Evolutionary conservation across 495 filamentous ascomycete genomes (phyloP).

Genomic region (Hyaloscypha bicolor): DNA sequence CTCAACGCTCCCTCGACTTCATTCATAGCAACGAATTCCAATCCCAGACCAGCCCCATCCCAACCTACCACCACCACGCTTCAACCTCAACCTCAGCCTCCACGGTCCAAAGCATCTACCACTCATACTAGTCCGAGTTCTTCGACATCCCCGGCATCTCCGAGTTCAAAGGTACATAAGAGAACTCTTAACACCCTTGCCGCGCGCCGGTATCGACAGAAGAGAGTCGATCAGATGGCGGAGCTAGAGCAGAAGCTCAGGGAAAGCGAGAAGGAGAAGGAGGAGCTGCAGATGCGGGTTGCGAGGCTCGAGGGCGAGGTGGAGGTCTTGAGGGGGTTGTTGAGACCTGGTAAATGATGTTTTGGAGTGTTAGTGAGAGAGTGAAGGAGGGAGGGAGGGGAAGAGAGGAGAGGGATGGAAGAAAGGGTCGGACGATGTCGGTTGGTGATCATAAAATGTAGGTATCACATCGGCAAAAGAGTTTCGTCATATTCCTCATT

Average conservation of each 20-base stretch:
- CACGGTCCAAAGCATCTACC: background rate
- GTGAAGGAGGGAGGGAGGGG: background rate
- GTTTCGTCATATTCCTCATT: background rate
- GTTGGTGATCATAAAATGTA: background rate
- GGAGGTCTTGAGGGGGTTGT: conserved; percentile 2
- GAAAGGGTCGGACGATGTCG: background rate
- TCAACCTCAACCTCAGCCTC: background rate
- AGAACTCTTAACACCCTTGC: background rate
- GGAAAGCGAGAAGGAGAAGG: conserved; percentile 3
- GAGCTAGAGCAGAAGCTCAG: background rate
- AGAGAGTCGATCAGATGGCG: background rate
- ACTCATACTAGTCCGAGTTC: background rate
- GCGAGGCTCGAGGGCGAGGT: conserved; percentile 5
- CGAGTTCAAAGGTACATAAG: background rate
- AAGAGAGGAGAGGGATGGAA: background rate
- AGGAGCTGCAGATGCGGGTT: conserved; percentile 1
- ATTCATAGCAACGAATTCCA: background rate
- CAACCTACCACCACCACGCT: background rate
- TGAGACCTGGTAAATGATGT: background rate
- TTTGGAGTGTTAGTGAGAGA: background rate
- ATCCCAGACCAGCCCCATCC: background rate
- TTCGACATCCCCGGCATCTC: background rate
- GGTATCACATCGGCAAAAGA: conserved; percentile 2
- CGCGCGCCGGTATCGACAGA: conserved; percentile 1
- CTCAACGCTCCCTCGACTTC: background rate